phyloP scores from a whole-genome alignment of 345 rosid species.

The Dipteronia dyeriana region DNA sequence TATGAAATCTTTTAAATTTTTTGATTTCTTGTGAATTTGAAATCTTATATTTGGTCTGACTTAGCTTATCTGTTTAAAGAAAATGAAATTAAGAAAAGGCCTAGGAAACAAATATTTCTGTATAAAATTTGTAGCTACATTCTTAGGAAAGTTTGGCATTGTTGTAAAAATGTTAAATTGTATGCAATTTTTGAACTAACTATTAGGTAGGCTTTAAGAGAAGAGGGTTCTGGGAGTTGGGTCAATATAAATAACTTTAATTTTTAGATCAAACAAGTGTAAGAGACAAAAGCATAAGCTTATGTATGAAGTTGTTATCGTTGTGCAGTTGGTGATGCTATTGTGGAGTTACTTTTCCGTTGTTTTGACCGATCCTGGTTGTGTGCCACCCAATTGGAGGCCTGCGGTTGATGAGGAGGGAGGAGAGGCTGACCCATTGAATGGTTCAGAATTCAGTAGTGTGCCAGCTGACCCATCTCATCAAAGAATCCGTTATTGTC shows the following conservation, averaged over 20 bases:
- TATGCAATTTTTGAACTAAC: neutral
- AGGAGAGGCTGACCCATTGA: conserved; percentile 77
- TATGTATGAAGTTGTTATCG: neutral
- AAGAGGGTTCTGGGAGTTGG: too few species aligned
- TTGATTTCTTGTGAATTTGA: neutral
- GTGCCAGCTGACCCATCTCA: conserved; percentile 57
- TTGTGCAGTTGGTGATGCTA: conserved; percentile 82
- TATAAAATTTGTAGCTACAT: neutral
- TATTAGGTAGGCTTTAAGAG: neutral
- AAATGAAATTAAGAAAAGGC: neutral
- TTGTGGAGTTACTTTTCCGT: conserved; percentile 96
- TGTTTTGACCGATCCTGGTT: conserved; percentile 93
- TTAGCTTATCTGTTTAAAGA: neutral
- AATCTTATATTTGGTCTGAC: neutral
- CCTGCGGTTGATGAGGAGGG: conserved; percentile 73
- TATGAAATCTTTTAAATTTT: conserved; percentile 3
- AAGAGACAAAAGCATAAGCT: too few species aligned
- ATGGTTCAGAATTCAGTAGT: conserved; percentile 55
- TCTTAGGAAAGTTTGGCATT: neutral
- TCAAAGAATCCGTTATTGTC: conserved; percentile 74
- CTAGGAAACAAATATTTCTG: neutral
- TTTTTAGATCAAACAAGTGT: conserved; percentile 1
- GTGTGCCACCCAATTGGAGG: conserved; percentile 92
- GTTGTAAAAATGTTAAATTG: neutral
- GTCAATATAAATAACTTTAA: neutral